A percentile compares a stretch with the other conserved stretches of the same genome.
phyloP scores from a whole-genome alignment of 1,284 basidiomycete genomes.

The Sporisorium scitamineum region DNA sequence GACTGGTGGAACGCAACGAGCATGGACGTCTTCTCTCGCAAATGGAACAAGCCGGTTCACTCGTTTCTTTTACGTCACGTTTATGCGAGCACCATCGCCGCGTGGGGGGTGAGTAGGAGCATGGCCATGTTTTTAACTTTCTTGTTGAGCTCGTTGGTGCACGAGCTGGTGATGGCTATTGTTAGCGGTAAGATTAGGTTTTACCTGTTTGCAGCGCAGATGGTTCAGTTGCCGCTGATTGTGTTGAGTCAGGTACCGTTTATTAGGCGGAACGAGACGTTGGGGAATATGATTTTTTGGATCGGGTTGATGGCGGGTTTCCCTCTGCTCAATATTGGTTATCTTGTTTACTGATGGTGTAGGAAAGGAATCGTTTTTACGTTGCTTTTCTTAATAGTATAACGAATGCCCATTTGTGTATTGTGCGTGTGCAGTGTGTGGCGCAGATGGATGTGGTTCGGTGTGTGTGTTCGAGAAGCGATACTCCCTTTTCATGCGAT shows the following conservation, averaged over 20 bases:
- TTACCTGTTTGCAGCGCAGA: slow-evolving; percentile 73
- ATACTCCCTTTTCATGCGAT: too few species aligned
- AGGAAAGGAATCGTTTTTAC: too few species aligned
- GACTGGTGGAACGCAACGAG: slow-evolving; percentile 98
- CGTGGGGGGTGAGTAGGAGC: slow-evolving; percentile 79
- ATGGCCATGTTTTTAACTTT: slow-evolving; percentile 92
- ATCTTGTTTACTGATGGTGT: slow-evolving; percentile 58
- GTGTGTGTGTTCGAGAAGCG: too few species aligned
- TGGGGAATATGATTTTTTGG: slow-evolving; percentile 84
- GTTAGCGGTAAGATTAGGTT: slow-evolving; percentile 68
- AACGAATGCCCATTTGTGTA: neutral
- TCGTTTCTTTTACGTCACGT: slow-evolving; percentile 94
- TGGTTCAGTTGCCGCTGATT: slow-evolving; percentile 93
- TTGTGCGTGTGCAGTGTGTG: neutral
- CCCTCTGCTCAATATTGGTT: slow-evolving; percentile 89
- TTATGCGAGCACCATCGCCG: slow-evolving; percentile 83
- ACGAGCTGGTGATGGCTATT: slow-evolving; percentile 93
- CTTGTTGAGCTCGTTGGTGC: slow-evolving; percentile 74
- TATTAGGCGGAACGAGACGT: slow-evolving; percentile 53
- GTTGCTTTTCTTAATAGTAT: too few species aligned
- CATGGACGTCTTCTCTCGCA: slow-evolving; percentile 85
- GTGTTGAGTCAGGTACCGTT: slow-evolving; percentile 75
- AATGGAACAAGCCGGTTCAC: slow-evolving; percentile 75
- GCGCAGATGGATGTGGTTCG: too few species aligned
- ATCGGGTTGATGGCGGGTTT: slow-evolving; percentile 84